Base-by-base conservation (phyloP, 495 filamentous ascomycete genomes). In the Neurospora sp. region DNA sequence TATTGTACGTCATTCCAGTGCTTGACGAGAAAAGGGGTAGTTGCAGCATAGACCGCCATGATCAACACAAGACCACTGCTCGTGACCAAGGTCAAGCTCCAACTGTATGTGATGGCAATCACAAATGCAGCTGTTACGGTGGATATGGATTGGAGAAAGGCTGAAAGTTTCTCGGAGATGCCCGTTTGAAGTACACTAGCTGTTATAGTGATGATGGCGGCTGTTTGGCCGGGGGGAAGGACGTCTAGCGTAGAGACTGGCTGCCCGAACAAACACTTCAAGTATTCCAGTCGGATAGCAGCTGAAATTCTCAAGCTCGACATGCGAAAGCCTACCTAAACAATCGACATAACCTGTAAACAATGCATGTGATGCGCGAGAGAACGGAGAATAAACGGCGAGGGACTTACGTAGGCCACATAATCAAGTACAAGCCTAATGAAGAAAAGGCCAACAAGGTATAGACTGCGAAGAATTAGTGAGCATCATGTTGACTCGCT, bases 161-260 rank as follows among this genome's bases (percentile, higher is more conserved):
- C 79, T 1, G 82, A 85, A 6, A 91, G 81, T 72, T 88, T 89
- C 73, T 91, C 89, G 0, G 90, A 91, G 45, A 93, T 88, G 40
- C 90, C 90, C 40, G 88, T 80, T 73, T 93, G 90, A 40, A 93
- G 80, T 0, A 85, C 84, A 73, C 91, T 92, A 39, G 89, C 88
- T 2, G 87, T 86, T 4, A 86, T 85, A 7, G 90, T 91, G 75
- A 92, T 89, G 42, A 88, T 87, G 31, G 87, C 87, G 14, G 87
- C 86, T 18, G 86, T 81, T 79, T 85, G 81, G 41, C 87, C 81
- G 65, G 83, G 81, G 35, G 88, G 85, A 74, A 90, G 79, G 35
- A 86, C 81, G 72, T 89, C 88, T 16, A 89, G 80, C 3, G 85
- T 82, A 14, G 86, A 84, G 31, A 89, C 80, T 1, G 86, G 84